Base-by-base conservation (phyloP, 1,139 yeast species). In the Scheffersomyces illinoinensis region DNA sequence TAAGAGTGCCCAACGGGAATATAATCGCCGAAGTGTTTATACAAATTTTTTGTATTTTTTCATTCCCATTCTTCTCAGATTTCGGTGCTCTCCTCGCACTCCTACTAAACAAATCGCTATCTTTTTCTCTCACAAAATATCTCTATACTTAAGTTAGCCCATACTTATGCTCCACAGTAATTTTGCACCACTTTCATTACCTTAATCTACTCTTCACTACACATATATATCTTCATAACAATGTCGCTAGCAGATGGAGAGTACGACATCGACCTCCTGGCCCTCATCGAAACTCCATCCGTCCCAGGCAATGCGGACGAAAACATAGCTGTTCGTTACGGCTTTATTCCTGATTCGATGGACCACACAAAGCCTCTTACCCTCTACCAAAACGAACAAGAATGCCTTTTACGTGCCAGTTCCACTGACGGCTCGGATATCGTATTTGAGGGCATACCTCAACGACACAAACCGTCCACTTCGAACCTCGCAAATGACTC, bases 161-260 rank as follows among this genome's bases (percentile, higher is more conserved):
- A 33, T 33, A 33, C 43, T 33, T 5, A 4, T 7, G 43, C 43
- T 33, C 43, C 43, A 33, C 43, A 33, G 14, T 33, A 33, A 33
- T 33, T 33, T 12, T 7, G 43, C 4, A 33, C 43, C 43, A 33
- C 43, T 33, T 33, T 33, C 12, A 21, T 17, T 24, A 7, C 6
- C 52, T 18, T 17, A 2, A 33, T 10, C 43, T 43, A 18, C 14
- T 24, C 19, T 26, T 26, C 26, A 33, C 7, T n/a, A 47, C 48
- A n/a, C 8, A 24, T 54, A 7, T 19, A 39, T 47, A 21, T 50
- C n/a, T 2, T 24, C 51, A 18, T 62, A 54, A 5, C 18, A 18
- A 75, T 75, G 78, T 64, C 70, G 17, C 64, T 77, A 53, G 76
- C 79, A 12, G 83, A 81, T 66, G 85, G 85, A 18, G 85, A 81